Evolutionary conservation across 2,329 filamentous ascomycete species (phyloP), one percentile per base, ranked within the genome.

Genomic region (Diaporthe citriasiana): DNA sequence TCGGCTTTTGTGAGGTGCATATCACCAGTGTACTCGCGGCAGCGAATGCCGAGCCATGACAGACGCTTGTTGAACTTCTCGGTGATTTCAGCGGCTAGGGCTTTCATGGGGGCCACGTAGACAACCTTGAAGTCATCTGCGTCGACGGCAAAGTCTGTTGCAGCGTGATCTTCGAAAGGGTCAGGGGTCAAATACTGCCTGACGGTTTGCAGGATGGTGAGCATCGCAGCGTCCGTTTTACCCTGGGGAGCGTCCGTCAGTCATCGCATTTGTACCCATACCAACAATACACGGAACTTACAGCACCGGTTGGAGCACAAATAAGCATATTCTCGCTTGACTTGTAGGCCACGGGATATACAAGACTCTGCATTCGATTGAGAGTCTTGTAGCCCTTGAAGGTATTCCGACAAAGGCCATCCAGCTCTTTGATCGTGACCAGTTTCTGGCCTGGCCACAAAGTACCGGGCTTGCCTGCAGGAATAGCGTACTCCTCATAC

Each of bases 91-190:
- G 97, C 97, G 6, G 97, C 97, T 25, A 99, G 87, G 0, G 97
- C 97, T 83, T 99, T 99, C 97, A 99, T 99, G 0, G 97, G 97
- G 1, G 97, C 97, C 53, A 99, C 97, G 79, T 99, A 99, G 73
- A 99, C 95, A 78, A 99, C 96, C 84, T 99, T 98, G 89, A 98
- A 98, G 78, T 97, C 94, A 70, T 97, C 93, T 0, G 91, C 85
- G 73, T 93, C 89, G n/a, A 98, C 94, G 1, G 89, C 90, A 80
- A 98, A 98, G 51, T 98, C 93, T 0, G 89, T 92, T 0, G 93
- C 91, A 71, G 91, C 86, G 0, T 90, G 90, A 53, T 94, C 87
- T 73, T 97, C 94, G 13, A 93, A 87, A 0, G 95, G 96, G 77
- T 91, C 95, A 0, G 97, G 96, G 0, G 89, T 87, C 33, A 94